phyloP scores from a whole-genome alignment of 2,329 filamentous ascomycete species.

The Penicillium frequentans region DNA sequence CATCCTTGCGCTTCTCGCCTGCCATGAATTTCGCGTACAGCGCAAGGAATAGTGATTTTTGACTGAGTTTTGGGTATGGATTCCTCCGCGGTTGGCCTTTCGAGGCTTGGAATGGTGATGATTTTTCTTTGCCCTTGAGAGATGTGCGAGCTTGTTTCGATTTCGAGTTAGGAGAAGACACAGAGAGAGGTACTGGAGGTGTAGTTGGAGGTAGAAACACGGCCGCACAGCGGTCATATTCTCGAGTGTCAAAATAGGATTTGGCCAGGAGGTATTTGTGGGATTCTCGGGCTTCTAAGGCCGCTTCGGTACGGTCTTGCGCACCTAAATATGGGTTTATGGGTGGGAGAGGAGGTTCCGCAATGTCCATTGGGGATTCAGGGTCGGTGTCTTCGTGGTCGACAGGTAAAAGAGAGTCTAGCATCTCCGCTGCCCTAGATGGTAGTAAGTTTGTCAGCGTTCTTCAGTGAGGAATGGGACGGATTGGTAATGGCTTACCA shows the following conservation, averaged over 20 bases:
- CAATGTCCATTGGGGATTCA: slow-evolving; percentile 60
- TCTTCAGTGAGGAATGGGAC: neutral
- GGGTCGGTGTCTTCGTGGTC: slow-evolving; percentile 60
- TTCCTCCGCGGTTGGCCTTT: slow-evolving; percentile 36
- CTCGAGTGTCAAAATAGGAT: slow-evolving; percentile 90
- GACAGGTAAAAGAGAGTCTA: slow-evolving; percentile 70
- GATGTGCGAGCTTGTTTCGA: slow-evolving; percentile 41
- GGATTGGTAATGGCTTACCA: slow-evolving; percentile 59
- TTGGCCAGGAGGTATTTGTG: slow-evolving; percentile 88
- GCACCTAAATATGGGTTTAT: slow-evolving; percentile 55
- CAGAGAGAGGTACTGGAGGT: slow-evolving; percentile 62
- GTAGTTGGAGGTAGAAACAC: slow-evolving; percentile 83
- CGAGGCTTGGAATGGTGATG: slow-evolving; percentile 34
- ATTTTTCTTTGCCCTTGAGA: slow-evolving; percentile 64
- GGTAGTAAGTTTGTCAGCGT: slow-evolving; percentile 13
- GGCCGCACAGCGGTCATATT: slow-evolving; percentile 89
- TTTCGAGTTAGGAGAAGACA: slow-evolving; percentile 38
- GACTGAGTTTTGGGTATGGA: slow-evolving; percentile 63
- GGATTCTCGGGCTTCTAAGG: slow-evolving; percentile 74
- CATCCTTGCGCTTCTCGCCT: slow-evolving; percentile 93
- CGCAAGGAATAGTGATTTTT: slow-evolving; percentile 88
- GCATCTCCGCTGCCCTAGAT: slow-evolving; percentile 85
- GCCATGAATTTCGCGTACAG: slow-evolving; percentile 91
- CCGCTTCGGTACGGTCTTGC: slow-evolving; percentile 69
- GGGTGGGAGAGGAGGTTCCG: slow-evolving; percentile 50